Evolutionary conservation across 75 land plant genomes (phyloP), one percentile per base, ranked within the genome.

Genomic region (Gnetum montanum): DNA sequence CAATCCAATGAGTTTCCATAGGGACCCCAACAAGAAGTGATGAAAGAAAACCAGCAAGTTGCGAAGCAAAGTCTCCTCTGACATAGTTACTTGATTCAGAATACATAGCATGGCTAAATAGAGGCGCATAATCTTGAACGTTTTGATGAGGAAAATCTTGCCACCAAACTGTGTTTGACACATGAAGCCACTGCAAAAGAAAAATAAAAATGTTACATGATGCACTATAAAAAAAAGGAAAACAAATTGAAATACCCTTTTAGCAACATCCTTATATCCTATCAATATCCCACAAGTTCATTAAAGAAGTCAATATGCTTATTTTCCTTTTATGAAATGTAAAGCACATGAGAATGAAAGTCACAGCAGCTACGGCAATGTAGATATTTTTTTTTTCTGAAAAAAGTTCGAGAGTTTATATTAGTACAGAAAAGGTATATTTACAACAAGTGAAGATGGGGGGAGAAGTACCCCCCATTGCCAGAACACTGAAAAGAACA

Each of bases 151-250:
- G 89, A 63, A 88, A 88, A 69, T 88, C 94, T 71, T 84, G 89
- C 88, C 94, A 88, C 94, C 94, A 88, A 11, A 88, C 71, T 6
- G 90, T 84, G 67, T 88, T 88, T 52, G 94, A 70, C 48, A 81
- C 74, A 48, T 51, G 62, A 27, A 72, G 63, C 94, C 94, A 88
- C 94, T 88, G 79, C 63, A 49, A 29, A 54, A 61, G n/a, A n/a
- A n/a, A n/a, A n/a, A n/a, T n/a, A n/a, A n/a, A n/a, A n/a, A 31
- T 4, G 23, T 33, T 19, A 30, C 4, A 13, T 20, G 54, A 15
- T 28, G 11, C 46, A 55, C 11, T 10, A 45, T 31, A 7, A 26
- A 8, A 8, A 29, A 8, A 12, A 10, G 11, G 36, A 28, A 28
- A 31, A 16, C 15, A 49, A n/a, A 20, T 49, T 15, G 15, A 40